These are phyloP conservation scores for Tetracentron sinense DNA, from an alignment of 164 flowering plant genomes.

Conservation along the genomic window DNA sequence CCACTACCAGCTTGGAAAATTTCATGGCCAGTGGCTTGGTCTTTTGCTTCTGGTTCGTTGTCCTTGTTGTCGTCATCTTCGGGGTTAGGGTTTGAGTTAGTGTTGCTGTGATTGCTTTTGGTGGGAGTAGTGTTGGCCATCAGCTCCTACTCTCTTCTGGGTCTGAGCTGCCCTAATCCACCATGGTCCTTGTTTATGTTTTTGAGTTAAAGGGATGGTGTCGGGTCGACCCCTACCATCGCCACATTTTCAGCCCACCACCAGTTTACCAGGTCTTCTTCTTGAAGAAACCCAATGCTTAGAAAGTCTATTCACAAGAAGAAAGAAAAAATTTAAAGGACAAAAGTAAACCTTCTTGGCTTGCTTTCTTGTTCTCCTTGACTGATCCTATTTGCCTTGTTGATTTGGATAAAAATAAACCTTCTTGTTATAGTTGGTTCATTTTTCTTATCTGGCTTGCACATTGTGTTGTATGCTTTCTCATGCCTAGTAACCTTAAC, in stretches of 20 bases:
- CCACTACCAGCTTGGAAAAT: slow-evolving; percentile 31
- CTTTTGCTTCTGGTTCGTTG: slow-evolving; percentile 30
- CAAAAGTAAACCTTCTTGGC: background rate
- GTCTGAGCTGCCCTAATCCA: slow-evolving; percentile 24
- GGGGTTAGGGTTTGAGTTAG: slow-evolving; percentile 15
- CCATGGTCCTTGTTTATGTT: slow-evolving; percentile 36
- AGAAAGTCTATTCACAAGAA: background rate
- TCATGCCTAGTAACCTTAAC: too few species aligned
- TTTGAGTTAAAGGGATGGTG: slow-evolving; percentile 45
- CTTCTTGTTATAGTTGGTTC: too few species aligned
- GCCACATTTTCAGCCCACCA: slow-evolving; percentile 84
- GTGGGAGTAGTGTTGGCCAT: slow-evolving; percentile 21
- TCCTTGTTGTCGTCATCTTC: slow-evolving; percentile 30
- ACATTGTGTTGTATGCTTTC: too few species aligned
- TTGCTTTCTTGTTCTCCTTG: too few species aligned
- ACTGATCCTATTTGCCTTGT: too few species aligned
- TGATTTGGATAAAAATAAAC: too few species aligned
- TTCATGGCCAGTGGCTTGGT: slow-evolving; percentile 36
- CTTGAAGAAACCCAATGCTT: background rate
- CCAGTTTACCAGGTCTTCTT: slow-evolving; percentile 51
- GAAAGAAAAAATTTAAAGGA: background rate
- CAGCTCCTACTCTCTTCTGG: slow-evolving; percentile 43
- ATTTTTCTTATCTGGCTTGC: too few species aligned
- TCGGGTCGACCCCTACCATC: slow-evolving; percentile 49
- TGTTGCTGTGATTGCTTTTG: slow-evolving; percentile 29